Evolutionary conservation across 345 rosid genomes (phyloP).

Genomic region (Citrus maxima): DNA sequence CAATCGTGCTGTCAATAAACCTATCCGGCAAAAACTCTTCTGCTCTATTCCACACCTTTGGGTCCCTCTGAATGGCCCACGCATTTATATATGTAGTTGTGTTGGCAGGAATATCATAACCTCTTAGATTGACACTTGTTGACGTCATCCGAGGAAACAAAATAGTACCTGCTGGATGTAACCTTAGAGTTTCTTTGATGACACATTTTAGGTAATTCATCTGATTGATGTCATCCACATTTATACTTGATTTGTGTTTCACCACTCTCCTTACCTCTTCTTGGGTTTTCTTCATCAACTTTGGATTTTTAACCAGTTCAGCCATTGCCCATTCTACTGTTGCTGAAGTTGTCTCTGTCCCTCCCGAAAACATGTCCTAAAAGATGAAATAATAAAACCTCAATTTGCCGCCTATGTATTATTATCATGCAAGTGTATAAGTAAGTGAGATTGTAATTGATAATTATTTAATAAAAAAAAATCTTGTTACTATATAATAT

Average conservation of each 20-base stretch:
- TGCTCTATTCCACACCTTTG: background rate
- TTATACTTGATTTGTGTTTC: background rate
- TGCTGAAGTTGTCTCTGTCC: slow-evolving; percentile 3
- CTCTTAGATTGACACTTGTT: background rate
- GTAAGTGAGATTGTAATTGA: background rate
- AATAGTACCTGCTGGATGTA: slow-evolving; percentile 4
- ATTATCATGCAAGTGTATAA: too few relatives aligned
- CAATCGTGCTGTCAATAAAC: background rate
- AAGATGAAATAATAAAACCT: background rate
- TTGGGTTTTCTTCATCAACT: slow-evolving; percentile 1
- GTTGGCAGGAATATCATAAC: slow-evolving; percentile 2
- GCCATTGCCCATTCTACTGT: slow-evolving; percentile 11
- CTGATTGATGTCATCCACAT: background rate
- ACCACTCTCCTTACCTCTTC: slow-evolving; percentile 4
- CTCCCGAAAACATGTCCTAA: slow-evolving; percentile 16
- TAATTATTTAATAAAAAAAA: background rate
- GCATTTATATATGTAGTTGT: slow-evolving; percentile 1
- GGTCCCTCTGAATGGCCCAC: slow-evolving; percentile 17
- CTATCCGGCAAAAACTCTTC: slow-evolving; percentile 15
- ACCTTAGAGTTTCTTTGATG: slow-evolving; percentile 8
- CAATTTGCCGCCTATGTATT: background rate
- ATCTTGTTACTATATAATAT: too few relatives aligned
- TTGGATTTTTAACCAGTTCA: slow-evolving; percentile 7
- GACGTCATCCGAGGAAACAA: slow-evolving; percentile 7
- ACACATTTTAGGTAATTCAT: slow-evolving; percentile 7